These are phyloP conservation scores for Dissophora globulifera DNA, from an alignment of 192 early-diverging fungal genomes.

Conservation along the genomic window DNA sequence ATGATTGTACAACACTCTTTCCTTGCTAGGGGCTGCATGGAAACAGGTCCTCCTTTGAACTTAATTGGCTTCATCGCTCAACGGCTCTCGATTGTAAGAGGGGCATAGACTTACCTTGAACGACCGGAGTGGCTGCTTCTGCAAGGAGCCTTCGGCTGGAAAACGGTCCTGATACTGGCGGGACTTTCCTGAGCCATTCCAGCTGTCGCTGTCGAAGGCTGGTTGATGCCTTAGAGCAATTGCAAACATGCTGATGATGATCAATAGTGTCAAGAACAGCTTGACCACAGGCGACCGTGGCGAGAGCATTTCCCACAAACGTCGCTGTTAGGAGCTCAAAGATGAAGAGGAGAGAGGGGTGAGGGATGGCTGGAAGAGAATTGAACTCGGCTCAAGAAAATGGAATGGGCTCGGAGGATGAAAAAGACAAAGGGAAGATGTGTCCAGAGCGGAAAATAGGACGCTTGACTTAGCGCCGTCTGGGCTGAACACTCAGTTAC, in stretches of 20 bases:
- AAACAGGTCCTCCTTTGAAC: no score
- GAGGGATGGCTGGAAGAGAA: no score
- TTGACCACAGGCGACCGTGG: constrained; percentile 44
- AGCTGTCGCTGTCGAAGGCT: constrained; percentile 13
- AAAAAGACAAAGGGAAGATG: no score
- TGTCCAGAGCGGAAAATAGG: no score
- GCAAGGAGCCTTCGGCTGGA: background rate
- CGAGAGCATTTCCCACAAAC: background rate
- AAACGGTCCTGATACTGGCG: background rate
- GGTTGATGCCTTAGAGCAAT: constrained; percentile 6
- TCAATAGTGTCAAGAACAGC: constrained; percentile 12
- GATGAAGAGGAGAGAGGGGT: no score
- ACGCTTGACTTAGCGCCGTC: no score
- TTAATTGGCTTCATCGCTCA: no score
- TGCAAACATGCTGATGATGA: constrained; percentile 8
- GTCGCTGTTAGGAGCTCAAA: no score
- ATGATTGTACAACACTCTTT: background rate
- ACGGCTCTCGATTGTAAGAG: background rate
- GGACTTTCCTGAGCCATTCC: background rate
- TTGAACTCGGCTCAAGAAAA: no score
- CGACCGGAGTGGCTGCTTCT: background rate
- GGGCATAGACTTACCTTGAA: constrained; percentile 15
- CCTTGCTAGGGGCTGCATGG: no score
- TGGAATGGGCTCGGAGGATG: no score
- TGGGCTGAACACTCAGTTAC: no score